Evolutionary conservation across 345 rosid genomes (phyloP).

Genomic region (Camelina laxa): DNA sequence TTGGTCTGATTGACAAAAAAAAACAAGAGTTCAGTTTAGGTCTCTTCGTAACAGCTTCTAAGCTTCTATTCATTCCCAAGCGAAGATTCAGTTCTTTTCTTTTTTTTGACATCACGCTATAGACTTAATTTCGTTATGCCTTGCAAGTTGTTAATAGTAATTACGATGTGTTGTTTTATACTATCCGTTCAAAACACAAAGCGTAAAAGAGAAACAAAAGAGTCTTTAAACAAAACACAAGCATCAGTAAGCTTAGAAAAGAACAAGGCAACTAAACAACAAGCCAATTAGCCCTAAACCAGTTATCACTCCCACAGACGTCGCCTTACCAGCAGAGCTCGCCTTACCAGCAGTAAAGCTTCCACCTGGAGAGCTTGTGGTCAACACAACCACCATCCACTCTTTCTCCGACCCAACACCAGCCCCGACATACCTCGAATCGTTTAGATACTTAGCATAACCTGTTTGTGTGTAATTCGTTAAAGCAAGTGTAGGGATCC

Average conservation of each 20-base stretch:
- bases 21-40: no score
- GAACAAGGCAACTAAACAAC: slow-evolving; percentile 24
- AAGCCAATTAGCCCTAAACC: slow-evolving; percentile 32
- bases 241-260: slow-evolving; percentile 19
- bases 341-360: slow-evolving; percentile 50
- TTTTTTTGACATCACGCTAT: no score
- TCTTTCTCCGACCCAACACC: slow-evolving; percentile 76
- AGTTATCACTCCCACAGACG: background rate
- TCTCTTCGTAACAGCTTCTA: no score
- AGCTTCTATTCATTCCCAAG: no score
- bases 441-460: slow-evolving; percentile 59
- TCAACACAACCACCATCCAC: slow-evolving; percentile 77
- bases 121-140: no score
- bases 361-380: slow-evolving; percentile 52
- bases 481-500: slow-evolving; percentile 67
- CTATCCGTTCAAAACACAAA: background rate
- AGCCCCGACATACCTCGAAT: slow-evolving; percentile 59
- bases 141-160: no score
- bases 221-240: slow-evolving; percentile 12
- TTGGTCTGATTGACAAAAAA: no score
- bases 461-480: slow-evolving; percentile 68
- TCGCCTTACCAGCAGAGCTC: slow-evolving; percentile 38
- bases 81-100: no score
- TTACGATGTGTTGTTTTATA: no score
- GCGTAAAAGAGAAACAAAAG: background rate